Evolutionary conservation across 2,329 filamentous ascomycete species (phyloP).

Genomic region (Apiospora pterosperma): DNA sequence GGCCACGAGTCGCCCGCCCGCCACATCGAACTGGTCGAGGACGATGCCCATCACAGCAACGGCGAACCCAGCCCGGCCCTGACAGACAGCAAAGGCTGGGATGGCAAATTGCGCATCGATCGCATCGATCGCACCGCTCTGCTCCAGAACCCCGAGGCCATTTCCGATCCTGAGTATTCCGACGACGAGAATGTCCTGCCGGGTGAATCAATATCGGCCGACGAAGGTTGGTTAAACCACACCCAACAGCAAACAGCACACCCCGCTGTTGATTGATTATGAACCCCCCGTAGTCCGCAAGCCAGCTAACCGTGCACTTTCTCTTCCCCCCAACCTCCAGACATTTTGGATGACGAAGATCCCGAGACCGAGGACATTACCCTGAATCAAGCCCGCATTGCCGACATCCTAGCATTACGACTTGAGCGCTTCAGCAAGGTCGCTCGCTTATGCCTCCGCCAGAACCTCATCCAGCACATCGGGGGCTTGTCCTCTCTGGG

Average conservation of each 20-base stretch:
- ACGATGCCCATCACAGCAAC: conserved; percentile 34
- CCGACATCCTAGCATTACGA: conserved; percentile 72
- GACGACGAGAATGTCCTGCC: conserved; percentile 67
- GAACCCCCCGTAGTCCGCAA: background rate
- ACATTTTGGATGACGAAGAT: conserved; percentile 59
- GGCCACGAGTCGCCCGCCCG: conserved; percentile 29
- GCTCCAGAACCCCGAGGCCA: conserved; percentile 73
- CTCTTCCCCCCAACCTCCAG: conserved; percentile 29
- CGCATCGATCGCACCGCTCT: conserved; percentile 67
- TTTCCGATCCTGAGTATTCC: conserved; percentile 83
- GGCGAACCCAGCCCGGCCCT: conserved; percentile 44
- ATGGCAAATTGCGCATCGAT: conserved; percentile 69
- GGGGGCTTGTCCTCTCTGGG: conserved; percentile 67
- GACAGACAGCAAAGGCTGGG: conserved; percentile 70
- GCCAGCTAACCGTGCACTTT: background rate
- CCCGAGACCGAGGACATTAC: conserved; percentile 74
- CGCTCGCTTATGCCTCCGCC: conserved; percentile 79
- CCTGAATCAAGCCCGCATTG: conserved; percentile 81
- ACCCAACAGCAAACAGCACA: background rate
- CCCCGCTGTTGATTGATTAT: background rate
- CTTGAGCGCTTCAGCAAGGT: conserved; percentile 80
- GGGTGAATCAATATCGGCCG: conserved; percentile 73
- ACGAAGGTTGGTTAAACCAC: conserved; percentile 60
- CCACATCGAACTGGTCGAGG: conserved; percentile 49
- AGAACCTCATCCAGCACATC: conserved; percentile 83